Conservation (phyloP, 2,329 filamentous ascomycete species). For the Pezicula carpinea region DNA sequence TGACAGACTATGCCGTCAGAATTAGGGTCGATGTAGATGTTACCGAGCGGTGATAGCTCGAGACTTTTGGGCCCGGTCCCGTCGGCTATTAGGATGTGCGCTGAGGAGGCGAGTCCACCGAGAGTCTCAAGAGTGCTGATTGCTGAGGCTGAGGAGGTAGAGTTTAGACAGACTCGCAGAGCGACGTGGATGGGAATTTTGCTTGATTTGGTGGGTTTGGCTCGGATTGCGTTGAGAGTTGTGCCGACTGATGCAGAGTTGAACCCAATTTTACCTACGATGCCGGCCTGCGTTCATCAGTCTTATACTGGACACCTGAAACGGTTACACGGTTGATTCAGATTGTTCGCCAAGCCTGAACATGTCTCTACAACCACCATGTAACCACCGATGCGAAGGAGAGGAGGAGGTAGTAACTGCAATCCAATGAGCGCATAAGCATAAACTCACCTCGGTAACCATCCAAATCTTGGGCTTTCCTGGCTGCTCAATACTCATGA, state of each 20-base stretch:
- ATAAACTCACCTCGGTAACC: slow-evolving; percentile 23
- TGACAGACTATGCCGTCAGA: slow-evolving; percentile 20
- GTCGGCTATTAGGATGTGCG: slow-evolving; percentile 51
- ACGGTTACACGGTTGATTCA: too few relatives aligned
- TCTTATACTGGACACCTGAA: not conserved
- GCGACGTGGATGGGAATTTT: slow-evolving; percentile 51
- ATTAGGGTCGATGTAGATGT: slow-evolving; percentile 18
- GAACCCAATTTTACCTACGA: slow-evolving; percentile 45
- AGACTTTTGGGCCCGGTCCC: slow-evolving; percentile 30
- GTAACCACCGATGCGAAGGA: too few relatives aligned
- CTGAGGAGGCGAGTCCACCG: slow-evolving; percentile 46
- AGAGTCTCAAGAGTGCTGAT: slow-evolving; percentile 38
- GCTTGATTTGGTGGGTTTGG: slow-evolving; percentile 39
- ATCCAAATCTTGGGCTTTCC: slow-evolving; percentile 15
- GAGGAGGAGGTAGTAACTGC: too few relatives aligned
- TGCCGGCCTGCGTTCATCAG: slow-evolving; percentile 16
- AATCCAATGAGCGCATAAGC: not conserved
- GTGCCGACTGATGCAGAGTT: slow-evolving; percentile 50
- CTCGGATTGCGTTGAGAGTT: slow-evolving; percentile 50
- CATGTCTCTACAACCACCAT: too few relatives aligned
- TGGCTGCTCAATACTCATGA: slow-evolving; percentile 13
- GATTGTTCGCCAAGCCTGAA: too few relatives aligned
- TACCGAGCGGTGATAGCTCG: slow-evolving; percentile 37
- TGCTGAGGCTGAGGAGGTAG: slow-evolving; percentile 37
- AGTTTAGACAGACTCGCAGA: slow-evolving; percentile 47